phyloP scores from a whole-genome alignment of 2,329 filamentous ascomycete species.

The Colletotrichum kahawae region DNA sequence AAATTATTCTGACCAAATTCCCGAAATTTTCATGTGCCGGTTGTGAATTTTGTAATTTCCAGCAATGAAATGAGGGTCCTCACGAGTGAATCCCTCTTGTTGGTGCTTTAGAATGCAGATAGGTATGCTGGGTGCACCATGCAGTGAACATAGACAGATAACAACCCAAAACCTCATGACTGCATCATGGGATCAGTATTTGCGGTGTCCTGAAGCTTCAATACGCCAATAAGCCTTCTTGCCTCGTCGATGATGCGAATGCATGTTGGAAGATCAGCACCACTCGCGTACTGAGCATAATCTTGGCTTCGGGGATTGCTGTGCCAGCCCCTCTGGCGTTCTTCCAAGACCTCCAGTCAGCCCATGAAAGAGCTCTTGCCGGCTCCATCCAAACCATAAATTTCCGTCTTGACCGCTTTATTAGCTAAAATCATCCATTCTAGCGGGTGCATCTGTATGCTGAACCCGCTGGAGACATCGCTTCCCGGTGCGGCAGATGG shows the following conservation, averaged over 20 bases:
- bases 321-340: not conserved
- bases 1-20: not conserved
- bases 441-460: not conserved
- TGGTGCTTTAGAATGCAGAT: not conserved
- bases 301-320: not conserved
- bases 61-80: not conserved
- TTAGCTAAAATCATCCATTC: not conserved
- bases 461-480: not conserved
- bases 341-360: not conserved
- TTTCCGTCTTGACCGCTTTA: not conserved
- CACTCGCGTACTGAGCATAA: not conserved
- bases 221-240: not conserved
- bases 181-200: not conserved
- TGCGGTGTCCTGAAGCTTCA: not conserved
- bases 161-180: not conserved
- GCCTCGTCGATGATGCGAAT: not conserved
- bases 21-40: not conserved
- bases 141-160: not conserved
- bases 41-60: not conserved
- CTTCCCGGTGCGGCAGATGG: fast-evolving
- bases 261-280: not conserved
- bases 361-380: not conserved
- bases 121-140: not conserved
- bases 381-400: not conserved
- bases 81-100: not conserved